Percentiles rank a stretch among this genome's conserved stretches.
These are phyloP conservation scores for Saccharomycopsis sp. DNA, from an alignment of 805 yeast species.

Conservation along the genomic window DNA sequence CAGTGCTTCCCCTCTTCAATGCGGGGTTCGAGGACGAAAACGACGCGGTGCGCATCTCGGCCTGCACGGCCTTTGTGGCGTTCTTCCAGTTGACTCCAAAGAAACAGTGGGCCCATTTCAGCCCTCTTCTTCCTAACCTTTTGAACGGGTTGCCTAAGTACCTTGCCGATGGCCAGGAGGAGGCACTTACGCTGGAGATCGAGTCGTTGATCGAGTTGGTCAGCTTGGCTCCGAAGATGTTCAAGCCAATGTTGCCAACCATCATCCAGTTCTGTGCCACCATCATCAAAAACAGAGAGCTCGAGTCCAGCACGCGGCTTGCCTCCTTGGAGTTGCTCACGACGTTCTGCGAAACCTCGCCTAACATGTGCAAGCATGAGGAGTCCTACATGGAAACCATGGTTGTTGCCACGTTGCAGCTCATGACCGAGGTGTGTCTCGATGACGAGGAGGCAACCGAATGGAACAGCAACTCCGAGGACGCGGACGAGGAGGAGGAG, in stretches of 20 bases:
- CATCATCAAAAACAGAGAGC: slow-evolving; percentile 72
- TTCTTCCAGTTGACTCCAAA: slow-evolving; percentile 80
- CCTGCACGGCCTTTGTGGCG: slow-evolving; percentile 88
- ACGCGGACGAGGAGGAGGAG: slow-evolving; percentile 78
- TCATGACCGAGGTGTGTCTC: slow-evolving; percentile 89
- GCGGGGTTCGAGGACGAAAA: slow-evolving; percentile 72
- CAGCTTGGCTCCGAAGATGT: slow-evolving; percentile 90
- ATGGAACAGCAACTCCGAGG: slow-evolving; percentile 79
- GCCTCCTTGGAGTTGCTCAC: slow-evolving; percentile 86
- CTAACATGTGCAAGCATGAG: slow-evolving; percentile 87
- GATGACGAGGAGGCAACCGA: slow-evolving; percentile 86
- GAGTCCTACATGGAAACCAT: slow-evolving; percentile 63
- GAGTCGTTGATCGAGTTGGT: slow-evolving; percentile 87
- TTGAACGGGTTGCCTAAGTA: slow-evolving; percentile 84
- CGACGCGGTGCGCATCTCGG: slow-evolving; percentile 84
- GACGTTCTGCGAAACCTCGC: slow-evolving; percentile 88
- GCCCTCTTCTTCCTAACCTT: slow-evolving; percentile 75
- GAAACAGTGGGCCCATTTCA: slow-evolving; percentile 66
- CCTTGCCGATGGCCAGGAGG: slow-evolving; percentile 69
- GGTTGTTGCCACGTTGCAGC: slow-evolving; percentile 64
- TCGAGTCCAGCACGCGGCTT: slow-evolving; percentile 73
- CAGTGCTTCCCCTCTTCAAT: slow-evolving; percentile 63
- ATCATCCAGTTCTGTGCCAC: slow-evolving; percentile 79
- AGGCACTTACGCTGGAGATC: slow-evolving; percentile 78
- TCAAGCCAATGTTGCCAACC: slow-evolving; percentile 84